A percentile compares a stretch with the other conserved stretches of the same genome.
phyloP scores from a whole-genome alignment of 1,284 basidiomycete genomes.

The Leccinum griseonigrum region DNA sequence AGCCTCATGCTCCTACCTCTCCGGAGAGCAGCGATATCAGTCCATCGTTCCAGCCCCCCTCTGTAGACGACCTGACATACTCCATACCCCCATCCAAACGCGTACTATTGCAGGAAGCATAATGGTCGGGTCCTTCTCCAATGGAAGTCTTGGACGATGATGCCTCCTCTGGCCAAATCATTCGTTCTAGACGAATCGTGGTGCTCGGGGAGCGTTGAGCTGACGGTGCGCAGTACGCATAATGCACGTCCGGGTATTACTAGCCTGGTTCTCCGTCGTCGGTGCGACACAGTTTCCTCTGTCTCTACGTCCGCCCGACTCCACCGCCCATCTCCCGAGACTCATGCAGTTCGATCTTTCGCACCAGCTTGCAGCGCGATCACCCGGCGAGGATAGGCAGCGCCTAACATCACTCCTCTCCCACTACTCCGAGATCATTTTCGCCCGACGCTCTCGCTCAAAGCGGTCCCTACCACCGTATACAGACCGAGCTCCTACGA shows the following conservation, averaged over 20 bases:
- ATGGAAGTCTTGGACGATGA: constrained; percentile 59
- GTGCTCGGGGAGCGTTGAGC: not conserved
- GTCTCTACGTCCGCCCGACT: not conserved
- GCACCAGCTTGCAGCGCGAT: constrained; percentile 12
- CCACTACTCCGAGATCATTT: constrained; percentile 4
- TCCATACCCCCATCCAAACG: constrained; percentile 73
- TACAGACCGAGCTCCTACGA: constrained; percentile 56
- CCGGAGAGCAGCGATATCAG: constrained; percentile 22
- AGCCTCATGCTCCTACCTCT: constrained; percentile 16
- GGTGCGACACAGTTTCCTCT: constrained; percentile 2
- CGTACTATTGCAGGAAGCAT: constrained; percentile 75
- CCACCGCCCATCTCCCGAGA: not conserved
- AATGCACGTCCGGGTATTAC: not conserved
- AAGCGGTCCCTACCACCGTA: constrained; percentile 54
- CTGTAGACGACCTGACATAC: constrained; percentile 54
- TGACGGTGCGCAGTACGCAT: not conserved
- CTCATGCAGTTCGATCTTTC: constrained; percentile 27
- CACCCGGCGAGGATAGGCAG: constrained; percentile 1
- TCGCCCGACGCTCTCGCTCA: constrained; percentile 36
- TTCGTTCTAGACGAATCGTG: constrained; percentile 34
- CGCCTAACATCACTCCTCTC: constrained; percentile 4
- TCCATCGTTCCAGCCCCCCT: constrained; percentile 27
- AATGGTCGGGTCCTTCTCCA: constrained; percentile 75
- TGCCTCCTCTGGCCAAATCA: constrained; percentile 57
- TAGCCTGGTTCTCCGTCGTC: not conserved